Conservation (phyloP, 768 basidiomycete genomes). For the Lentinula guzmanii region DNA sequence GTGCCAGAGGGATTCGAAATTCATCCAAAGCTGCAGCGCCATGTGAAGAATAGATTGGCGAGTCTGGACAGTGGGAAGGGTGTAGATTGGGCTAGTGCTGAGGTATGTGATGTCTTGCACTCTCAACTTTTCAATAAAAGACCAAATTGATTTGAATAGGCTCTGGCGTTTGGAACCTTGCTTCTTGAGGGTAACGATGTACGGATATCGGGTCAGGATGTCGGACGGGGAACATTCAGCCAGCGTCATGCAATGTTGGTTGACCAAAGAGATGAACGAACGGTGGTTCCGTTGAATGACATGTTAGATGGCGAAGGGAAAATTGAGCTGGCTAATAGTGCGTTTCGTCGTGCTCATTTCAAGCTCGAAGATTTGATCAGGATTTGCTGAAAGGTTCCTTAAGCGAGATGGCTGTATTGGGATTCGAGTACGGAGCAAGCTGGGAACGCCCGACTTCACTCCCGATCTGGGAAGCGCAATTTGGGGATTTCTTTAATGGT, state of each 20-base stretch:
- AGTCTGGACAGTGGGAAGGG: slow-evolving; percentile 64
- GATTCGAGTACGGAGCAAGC: slow-evolving; percentile 89
- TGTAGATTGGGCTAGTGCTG: slow-evolving; percentile 87
- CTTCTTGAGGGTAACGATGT: slow-evolving; percentile 80
- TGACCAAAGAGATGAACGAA: slow-evolving; percentile 76
- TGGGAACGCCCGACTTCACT: slow-evolving; percentile 82
- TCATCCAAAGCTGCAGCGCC: slow-evolving; percentile 71
- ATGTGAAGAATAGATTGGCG: slow-evolving; percentile 71
- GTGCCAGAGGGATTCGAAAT: slow-evolving; percentile 62
- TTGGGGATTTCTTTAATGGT: slow-evolving; percentile 93
- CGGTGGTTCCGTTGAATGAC: slow-evolving; percentile 78
- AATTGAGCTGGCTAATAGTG: slow-evolving; percentile 86
- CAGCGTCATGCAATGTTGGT: slow-evolving; percentile 91
- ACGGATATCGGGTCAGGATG: slow-evolving; percentile 90
- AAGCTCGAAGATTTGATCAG: not conserved
- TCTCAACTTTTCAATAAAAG: not conserved
- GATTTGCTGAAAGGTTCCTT: slow-evolving; percentile 57
- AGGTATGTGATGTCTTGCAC: slow-evolving; percentile 36
- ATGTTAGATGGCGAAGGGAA: slow-evolving; percentile 54
- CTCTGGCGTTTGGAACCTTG: slow-evolving; percentile 83
- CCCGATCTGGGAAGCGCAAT: slow-evolving; percentile 93
- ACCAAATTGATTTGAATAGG: slow-evolving; percentile 32
- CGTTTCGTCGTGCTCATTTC: slow-evolving; percentile 13
- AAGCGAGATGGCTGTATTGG: slow-evolving; percentile 87
- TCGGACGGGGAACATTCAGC: slow-evolving; percentile 86